Percentiles rank a stretch among this genome's conserved stretches.
These are phyloP conservation scores for Podospora pseudocomata DNA, from an alignment of 495 filamentous ascomycete species.

Conservation along the genomic window DNA sequence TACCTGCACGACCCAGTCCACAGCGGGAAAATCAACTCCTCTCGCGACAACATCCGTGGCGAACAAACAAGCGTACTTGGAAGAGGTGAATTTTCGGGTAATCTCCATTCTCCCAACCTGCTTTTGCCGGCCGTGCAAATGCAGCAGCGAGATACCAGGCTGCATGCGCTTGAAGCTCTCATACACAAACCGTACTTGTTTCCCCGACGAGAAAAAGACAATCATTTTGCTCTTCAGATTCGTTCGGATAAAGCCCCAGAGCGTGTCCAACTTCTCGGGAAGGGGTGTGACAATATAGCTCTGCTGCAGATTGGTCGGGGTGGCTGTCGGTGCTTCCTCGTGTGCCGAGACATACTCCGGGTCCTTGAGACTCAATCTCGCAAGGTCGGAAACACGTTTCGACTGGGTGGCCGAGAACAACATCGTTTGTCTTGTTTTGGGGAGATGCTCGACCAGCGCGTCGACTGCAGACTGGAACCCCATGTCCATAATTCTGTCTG, in stretches of 20 bases:
- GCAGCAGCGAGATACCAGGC: constrained; percentile 90
- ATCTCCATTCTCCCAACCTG: constrained; percentile 84
- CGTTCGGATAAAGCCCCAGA: constrained; percentile 85
- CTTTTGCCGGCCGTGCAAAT: constrained; percentile 93
- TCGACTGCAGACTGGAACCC: constrained; percentile 90
- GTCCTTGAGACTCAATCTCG: constrained; percentile 78
- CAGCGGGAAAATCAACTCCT: constrained; percentile 91
- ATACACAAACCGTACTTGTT: constrained; percentile 93
- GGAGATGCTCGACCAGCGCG: constrained; percentile 89
- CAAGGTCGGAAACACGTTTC: constrained; percentile 87
- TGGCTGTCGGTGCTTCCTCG: constrained; percentile 74
- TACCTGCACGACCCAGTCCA: constrained; percentile 95
- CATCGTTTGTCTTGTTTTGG: constrained; percentile 81
- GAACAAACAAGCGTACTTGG: constrained; percentile 82
- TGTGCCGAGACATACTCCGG: constrained; percentile 95
- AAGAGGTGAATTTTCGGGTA: constrained; percentile 70
- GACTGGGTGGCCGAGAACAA: constrained; percentile 97
- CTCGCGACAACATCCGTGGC: constrained; percentile 92
- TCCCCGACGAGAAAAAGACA: constrained; percentile 89
- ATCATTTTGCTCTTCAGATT: constrained; percentile 91
- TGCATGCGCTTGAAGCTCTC: constrained; percentile 91
- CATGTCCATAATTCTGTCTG: constrained; percentile 97
- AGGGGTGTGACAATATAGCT: constrained; percentile 84
- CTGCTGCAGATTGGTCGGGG: constrained; percentile 79
- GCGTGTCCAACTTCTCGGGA: constrained; percentile 80